Evolutionary conservation across 345 rosid genomes (phyloP).

Genomic region (Dipteronia dyeriana): DNA sequence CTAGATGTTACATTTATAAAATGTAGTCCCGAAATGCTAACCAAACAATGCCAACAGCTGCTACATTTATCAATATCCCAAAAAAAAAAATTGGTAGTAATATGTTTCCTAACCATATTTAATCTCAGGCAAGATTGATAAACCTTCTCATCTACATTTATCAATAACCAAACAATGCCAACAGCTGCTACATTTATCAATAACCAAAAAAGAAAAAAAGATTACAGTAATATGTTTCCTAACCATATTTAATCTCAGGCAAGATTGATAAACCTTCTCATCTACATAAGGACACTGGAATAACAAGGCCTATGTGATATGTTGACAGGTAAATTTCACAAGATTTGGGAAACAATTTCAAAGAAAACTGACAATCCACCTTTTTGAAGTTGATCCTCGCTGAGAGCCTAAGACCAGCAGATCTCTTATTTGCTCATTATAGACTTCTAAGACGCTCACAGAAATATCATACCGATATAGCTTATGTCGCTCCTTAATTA

Average conservation of each 20-base stretch:
- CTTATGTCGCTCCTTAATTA: slow-evolving; percentile 63
- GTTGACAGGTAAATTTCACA: background rate
- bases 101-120: background rate
- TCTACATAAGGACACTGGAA: background rate
- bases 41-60: background rate
- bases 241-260: background rate
- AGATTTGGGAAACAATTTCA: background rate
- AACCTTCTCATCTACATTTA: background rate
- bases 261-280: background rate
- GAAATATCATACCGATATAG: slow-evolving; percentile 68
- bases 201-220: too few species aligned
- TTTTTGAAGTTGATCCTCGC: slow-evolving; percentile 58
- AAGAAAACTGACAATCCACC: slow-evolving; percentile 36
- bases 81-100: too few species aligned
- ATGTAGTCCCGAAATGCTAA: background rate
- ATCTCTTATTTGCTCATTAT: slow-evolving; percentile 95
- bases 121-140: background rate
- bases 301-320: background rate
- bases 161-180: background rate
- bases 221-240: too few species aligned
- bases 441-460: slow-evolving; percentile 95
- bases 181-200: background rate
- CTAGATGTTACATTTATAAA: background rate
- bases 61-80: too few species aligned
- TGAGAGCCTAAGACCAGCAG: slow-evolving; percentile 62